Evolutionary conservation across 2,329 filamentous ascomycete genomes (phyloP).

Genomic region (Knufia fluminis): DNA sequence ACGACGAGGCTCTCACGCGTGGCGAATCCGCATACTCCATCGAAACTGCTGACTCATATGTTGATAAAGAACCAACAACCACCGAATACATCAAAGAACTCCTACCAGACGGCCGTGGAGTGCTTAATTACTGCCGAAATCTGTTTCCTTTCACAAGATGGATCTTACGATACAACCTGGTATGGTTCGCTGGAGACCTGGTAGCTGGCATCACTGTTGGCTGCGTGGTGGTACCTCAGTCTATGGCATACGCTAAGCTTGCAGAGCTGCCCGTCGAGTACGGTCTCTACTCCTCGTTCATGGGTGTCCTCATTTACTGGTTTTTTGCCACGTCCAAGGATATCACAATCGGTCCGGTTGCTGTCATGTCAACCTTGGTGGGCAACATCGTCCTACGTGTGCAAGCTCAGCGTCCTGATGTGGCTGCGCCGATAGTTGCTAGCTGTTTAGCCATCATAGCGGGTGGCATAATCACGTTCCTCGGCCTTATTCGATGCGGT

Average conservation of each 20-base stretch:
- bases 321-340: conserved; percentile 97
- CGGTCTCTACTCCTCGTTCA: conserved; percentile 90
- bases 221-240: conserved; percentile 82
- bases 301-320: conserved; percentile 93
- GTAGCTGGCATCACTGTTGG: conserved; percentile 73
- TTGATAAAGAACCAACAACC: conserved; percentile 71
- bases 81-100: conserved; percentile 61
- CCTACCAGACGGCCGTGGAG: conserved; percentile 48
- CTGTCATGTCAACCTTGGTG: conserved; percentile 85
- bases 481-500: conserved; percentile 71
- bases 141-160: conserved; percentile 86
- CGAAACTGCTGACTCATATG: conserved; percentile 64
- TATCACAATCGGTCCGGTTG: conserved; percentile 94
- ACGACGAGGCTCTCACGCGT: conserved; percentile 55
- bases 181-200: conserved; percentile 83
- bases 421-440: conserved; percentile 60
- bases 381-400: conserved; percentile 69
- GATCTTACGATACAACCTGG: conserved; percentile 78
- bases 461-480: conserved; percentile 65
- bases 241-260: conserved; percentile 87
- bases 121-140: conserved; percentile 54
- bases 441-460: conserved; percentile 68
- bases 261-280: conserved; percentile 73
- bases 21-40: conserved; percentile 73
- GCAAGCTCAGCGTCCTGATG: conserved; percentile 43